Conservation (phyloP, 306 rosid species). For the Fagus crenata region DNA sequence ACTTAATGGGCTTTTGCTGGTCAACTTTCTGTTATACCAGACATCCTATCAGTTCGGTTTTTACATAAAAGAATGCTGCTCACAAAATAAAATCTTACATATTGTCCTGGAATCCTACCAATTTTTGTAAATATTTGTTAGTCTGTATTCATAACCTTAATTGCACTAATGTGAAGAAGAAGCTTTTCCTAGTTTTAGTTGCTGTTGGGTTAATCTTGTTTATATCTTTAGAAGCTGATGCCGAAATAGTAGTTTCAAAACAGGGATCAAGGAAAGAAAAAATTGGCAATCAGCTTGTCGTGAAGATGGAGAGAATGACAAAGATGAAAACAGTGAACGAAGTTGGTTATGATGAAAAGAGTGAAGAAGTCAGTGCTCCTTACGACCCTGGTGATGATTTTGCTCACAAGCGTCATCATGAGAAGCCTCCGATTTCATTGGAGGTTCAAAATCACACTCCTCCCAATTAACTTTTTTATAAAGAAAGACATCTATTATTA, state of each 20-base stretch:
- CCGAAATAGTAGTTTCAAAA: not conserved
- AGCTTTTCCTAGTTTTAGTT: not conserved
- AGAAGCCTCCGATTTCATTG: not conserved
- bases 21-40: no score
- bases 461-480: no score
- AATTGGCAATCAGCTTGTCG: not conserved
- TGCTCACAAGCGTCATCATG: not conserved
- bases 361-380: not conserved
- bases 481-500: no score
- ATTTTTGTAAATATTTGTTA: not conserved
- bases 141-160: not conserved
- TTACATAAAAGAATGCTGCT: no score
- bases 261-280: not conserved
- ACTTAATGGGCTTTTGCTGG: no score
- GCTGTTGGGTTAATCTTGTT: not conserved
- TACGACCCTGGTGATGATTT: not conserved
- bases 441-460: no score
- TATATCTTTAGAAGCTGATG: not conserved
- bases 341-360: not conserved
- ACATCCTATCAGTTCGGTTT: no score
- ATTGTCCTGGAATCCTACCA: no score
- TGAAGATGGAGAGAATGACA: not conserved
- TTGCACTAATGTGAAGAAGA: not conserved
- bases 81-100: no score
- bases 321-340: not conserved